Base-by-base conservation (phyloP, 1,284 basidiomycete genomes). In the Fomitopsis palustris region DNA sequence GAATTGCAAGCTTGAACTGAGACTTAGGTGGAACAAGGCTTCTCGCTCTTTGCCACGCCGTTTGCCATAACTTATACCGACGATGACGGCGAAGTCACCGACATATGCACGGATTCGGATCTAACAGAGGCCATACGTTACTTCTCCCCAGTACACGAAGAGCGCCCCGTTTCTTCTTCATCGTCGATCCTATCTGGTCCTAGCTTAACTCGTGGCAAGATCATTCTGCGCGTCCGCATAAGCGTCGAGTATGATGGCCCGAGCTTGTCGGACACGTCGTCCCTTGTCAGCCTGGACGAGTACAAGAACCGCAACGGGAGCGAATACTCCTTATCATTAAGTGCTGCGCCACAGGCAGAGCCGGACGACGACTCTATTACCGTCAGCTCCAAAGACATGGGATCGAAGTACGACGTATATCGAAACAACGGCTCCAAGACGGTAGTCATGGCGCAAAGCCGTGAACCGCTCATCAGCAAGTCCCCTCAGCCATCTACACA, bases 241-340 rank as follows among this genome's bases (percentile, higher is more conserved):
- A 78, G 81, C 4, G 86, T 95, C 59, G 93, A 95, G 64, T 95
- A 93, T 67, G 94, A 96, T 69, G 92, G 93, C 0, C 93, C 90
- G n/a, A 92, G 88, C 71, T 78, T 96, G 58, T 94, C 91, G 16
- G 94, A 96, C 67, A 92, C 92, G 1, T 87, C 85, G 7, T 94
- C 92, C 12, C 77, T 95, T 14, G 83, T 82, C 43, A 92, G 89
- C 66, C 67, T 87, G 65, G 90, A 92, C 25, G 91, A 92, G 62
- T 89, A 86, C 74, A 78, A 74, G 65, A 78, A 77, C 53, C 75
- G 80, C 56, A 88, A 86, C 64, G 79, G 76, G 56, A 89, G 86
- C 64, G 81, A 83, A 53, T 74, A 77, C 39, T 85, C 84, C 2
- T 79, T 88, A 61, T 80, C 82, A 1, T 77, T 84, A 41, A 70